phyloP scores from a whole-genome alignment of 306 rosid species.

The Quillaja saponaria region DNA sequence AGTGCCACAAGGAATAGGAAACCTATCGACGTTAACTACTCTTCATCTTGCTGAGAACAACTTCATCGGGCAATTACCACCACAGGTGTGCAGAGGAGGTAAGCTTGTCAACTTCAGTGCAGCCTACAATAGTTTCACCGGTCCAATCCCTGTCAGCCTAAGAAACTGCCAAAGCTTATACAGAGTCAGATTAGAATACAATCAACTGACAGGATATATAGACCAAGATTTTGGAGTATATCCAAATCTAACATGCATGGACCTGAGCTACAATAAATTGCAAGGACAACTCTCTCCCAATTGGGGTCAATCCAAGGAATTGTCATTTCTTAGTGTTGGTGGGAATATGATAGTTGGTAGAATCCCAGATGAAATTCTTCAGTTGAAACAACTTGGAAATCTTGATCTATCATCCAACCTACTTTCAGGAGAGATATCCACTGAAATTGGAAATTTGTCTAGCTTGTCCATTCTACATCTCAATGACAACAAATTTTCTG shows the following conservation, averaged over 20 bases:
- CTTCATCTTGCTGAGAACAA: slow-evolving; percentile 58
- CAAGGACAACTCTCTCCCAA: slow-evolving; percentile 42
- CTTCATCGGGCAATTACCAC: slow-evolving; percentile 55
- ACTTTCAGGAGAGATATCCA: slow-evolving; percentile 50
- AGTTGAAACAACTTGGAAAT: too few relatives aligned
- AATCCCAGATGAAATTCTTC: slow-evolving; percentile 36
- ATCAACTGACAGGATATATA: slow-evolving; percentile 21
- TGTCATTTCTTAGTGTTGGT: slow-evolving; percentile 34
- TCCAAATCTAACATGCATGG: slow-evolving; percentile 53
- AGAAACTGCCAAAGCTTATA: slow-evolving; percentile 42
- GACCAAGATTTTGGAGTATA: slow-evolving; percentile 49
- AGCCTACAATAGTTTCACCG: slow-evolving; percentile 48
- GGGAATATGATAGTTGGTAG: slow-evolving; percentile 45
- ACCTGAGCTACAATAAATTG: slow-evolving; percentile 51
- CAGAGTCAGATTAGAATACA: slow-evolving; percentile 52
- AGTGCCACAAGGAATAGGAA: slow-evolving; percentile 51
- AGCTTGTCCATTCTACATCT: slow-evolving; percentile 27
- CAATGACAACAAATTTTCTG: slow-evolving; percentile 42
- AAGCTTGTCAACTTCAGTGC: slow-evolving; percentile 19
- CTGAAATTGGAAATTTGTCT: slow-evolving; percentile 36
- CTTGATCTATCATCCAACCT: neutral
- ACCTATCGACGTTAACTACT: slow-evolving; percentile 44
- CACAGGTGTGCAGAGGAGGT: slow-evolving; percentile 5
- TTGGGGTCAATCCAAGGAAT: slow-evolving; percentile 51
- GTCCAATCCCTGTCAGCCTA: slow-evolving; percentile 50